Base-by-base conservation (phyloP, 495 filamentous ascomycete species). In the Daldinia concentrica region DNA sequence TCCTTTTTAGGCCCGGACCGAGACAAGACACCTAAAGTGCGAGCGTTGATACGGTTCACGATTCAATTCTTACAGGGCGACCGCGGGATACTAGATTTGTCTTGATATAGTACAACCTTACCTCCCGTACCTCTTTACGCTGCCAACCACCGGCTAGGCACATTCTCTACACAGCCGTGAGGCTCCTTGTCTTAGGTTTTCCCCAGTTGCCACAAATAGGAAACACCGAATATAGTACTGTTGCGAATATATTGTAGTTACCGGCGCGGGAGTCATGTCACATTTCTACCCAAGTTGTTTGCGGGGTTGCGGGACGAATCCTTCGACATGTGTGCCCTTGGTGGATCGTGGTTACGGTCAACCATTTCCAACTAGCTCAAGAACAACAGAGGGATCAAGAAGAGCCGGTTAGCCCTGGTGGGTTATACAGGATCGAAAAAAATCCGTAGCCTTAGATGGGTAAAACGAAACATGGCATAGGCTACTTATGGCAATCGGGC, bases 171-270 rank as follows among this genome's bases (percentile, higher is more conserved):
- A 22, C 15, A 39, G 9, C 29, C 3, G 11, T 64, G 19, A 48
- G 11, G 30, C 24, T 48, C 26, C n/a, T 11, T 59, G 36, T 62
- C 50, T 61, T 50, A 17, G 17, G 26, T 30, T 39, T 41, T 36
- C 54, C 56, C 27, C 22, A 26, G 19, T 63, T 15, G 17, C 30
- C 19, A 11, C 30, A 57, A n/a, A 36, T n/a, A 34, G 14, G 54
- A 36, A 57, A 57, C 29, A 57, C 30, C 30, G 34, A 54, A 36
- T 15, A 30, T 36, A 57, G 19, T n/a, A 14, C 43, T 12, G 58
- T 52, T 14, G 14, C 58, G 41, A 22, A 59, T 71, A 71, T 26
- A 71, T 66, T 66, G 41, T 61, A 66, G 37, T 29, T 54, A 19
- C 41, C 58, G 34, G 14, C 32, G 59, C 14, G 43, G 29, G 7